Percentiles rank a stretch among this genome's conserved stretches.
phyloP scores from a whole-genome alignment of 2,329 filamentous ascomycete species.

The Leptoxyphium fumago region DNA sequence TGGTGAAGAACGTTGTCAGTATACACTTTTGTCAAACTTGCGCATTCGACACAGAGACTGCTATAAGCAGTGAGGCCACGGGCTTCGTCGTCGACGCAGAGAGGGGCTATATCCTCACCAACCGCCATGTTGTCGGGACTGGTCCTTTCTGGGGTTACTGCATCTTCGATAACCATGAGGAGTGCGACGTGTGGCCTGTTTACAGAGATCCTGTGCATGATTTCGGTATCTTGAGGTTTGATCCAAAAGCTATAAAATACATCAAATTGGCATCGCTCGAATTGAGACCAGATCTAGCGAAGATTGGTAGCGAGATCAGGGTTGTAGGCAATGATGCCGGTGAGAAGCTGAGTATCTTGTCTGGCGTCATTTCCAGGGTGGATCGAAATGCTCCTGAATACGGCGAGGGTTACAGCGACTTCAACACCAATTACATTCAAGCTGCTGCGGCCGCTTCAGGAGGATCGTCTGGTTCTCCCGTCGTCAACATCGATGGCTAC shows the following conservation, averaged over 20 bases:
- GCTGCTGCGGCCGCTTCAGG: constrained; percentile 93
- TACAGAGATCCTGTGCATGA: constrained; percentile 98
- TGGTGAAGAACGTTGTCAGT: constrained; percentile 92
- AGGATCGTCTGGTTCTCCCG: constrained; percentile 94
- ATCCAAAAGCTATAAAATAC: constrained; percentile 91
- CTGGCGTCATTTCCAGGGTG: constrained; percentile 88
- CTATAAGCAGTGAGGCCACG: constrained; percentile 86
- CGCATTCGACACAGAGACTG: constrained; percentile 93
- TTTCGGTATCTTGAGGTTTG: constrained; percentile 92
- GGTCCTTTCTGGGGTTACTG: constrained; percentile 97
- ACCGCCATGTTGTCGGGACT: constrained; percentile 74
- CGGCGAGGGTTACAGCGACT: constrained; percentile 94
- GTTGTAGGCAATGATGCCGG: constrained; percentile 98
- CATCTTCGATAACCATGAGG: constrained; percentile 97
- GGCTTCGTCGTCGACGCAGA: constrained; percentile 96
- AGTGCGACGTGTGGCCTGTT: constrained; percentile 86
- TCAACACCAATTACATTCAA: constrained; percentile 94
- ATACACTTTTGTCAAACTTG: constrained; percentile 98
- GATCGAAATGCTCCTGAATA: constrained; percentile 97
- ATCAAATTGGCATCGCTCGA: constrained; percentile 75
- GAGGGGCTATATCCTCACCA: constrained; percentile 51
- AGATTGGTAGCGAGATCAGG: constrained; percentile 83
- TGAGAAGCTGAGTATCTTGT: constrained; percentile 94
- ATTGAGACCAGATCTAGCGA: constrained; percentile 70
- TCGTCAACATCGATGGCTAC: constrained; percentile 86